Evolutionary conservation across 257 asterid species (phyloP).

Genomic region (Solanum chmielewskii): DNA sequence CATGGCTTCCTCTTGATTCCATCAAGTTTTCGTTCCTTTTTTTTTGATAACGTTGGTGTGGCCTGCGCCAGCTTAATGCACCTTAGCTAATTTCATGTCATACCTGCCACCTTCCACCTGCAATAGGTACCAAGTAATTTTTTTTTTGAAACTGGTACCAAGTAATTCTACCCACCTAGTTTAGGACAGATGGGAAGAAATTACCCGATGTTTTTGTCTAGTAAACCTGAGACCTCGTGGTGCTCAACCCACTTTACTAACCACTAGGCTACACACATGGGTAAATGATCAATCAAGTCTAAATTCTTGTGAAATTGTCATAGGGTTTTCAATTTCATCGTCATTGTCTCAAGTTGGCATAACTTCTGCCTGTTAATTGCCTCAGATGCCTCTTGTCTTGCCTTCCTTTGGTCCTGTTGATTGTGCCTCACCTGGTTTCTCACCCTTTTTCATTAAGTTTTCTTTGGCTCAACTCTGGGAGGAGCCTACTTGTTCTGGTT

Average conservation of each 20-base stretch:
- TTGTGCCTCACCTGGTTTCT: background rate
- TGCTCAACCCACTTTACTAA: too few species aligned
- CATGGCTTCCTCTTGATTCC: background rate
- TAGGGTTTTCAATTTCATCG: background rate
- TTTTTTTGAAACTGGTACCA: background rate
- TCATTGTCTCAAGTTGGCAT: background rate
- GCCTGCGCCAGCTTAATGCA: background rate
- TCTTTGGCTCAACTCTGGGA: background rate
- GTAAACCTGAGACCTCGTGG: too few species aligned
- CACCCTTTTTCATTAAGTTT: background rate
- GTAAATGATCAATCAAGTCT: background rate
- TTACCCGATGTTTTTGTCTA: background rate
- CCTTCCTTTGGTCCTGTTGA: background rate
- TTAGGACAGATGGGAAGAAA: background rate
- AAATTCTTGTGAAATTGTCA: background rate
- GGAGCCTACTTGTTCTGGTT: background rate
- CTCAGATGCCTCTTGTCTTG: background rate
- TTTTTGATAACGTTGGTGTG: background rate
- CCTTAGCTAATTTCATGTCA: background rate
- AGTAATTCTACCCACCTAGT: background rate
- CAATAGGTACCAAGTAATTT: background rate
- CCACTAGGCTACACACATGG: background rate
- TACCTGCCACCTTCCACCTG: background rate
- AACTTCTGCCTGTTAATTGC: background rate
- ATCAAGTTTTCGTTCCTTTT: background rate